phyloP scores from a whole-genome alignment of 345 rosid genomes.

The Odontarrhena argentea region DNA sequence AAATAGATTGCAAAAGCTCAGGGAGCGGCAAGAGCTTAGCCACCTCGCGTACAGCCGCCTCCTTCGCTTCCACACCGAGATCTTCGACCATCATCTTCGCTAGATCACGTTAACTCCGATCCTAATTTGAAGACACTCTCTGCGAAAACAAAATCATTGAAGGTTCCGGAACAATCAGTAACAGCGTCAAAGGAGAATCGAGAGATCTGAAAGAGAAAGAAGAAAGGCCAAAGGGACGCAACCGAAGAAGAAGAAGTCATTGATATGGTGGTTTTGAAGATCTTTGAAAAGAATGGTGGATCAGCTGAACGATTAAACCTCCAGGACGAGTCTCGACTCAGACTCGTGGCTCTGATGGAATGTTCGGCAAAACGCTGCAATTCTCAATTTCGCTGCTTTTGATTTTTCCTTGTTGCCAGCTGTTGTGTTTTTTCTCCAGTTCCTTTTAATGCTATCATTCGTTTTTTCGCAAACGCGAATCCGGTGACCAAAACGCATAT shows the following conservation, averaged over 20 bases:
- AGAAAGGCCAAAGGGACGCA: slow-evolving; percentile 13
- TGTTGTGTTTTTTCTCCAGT: slow-evolving; percentile 3
- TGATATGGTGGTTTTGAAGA: slow-evolving; percentile 26
- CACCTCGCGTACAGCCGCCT: slow-evolving; percentile 96
- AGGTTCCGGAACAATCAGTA: neutral
- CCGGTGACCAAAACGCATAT: slow-evolving; percentile 2
- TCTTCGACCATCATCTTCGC: slow-evolving; percentile 85
- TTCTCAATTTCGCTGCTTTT: slow-evolving; percentile 10
- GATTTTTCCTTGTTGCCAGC: slow-evolving; percentile 18
- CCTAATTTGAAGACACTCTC: slow-evolving; percentile 24
- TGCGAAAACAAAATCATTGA: slow-evolving; percentile 1
- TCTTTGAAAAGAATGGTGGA: slow-evolving; percentile 20
- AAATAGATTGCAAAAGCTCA: slow-evolving; percentile 78
- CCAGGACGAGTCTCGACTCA: slow-evolving; percentile 18
- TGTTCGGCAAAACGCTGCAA: slow-evolving; percentile 30
- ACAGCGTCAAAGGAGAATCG: slow-evolving; percentile 4
- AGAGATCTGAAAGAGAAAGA: slow-evolving; percentile 33
- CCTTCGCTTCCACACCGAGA: slow-evolving; percentile 98
- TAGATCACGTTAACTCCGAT: slow-evolving; percentile 31
- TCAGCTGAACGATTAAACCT: slow-evolving; percentile 22
- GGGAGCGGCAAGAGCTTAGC: slow-evolving; percentile 93
- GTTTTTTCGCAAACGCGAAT: slow-evolving; percentile 8
- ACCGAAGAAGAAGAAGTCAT: slow-evolving; percentile 33
- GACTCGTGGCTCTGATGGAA: slow-evolving; percentile 16
- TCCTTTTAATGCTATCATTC: neutral